Evolutionary conservation across 192 early-diverging fungal genomes (phyloP).

Genomic region (Linnemannia elongata): DNA sequence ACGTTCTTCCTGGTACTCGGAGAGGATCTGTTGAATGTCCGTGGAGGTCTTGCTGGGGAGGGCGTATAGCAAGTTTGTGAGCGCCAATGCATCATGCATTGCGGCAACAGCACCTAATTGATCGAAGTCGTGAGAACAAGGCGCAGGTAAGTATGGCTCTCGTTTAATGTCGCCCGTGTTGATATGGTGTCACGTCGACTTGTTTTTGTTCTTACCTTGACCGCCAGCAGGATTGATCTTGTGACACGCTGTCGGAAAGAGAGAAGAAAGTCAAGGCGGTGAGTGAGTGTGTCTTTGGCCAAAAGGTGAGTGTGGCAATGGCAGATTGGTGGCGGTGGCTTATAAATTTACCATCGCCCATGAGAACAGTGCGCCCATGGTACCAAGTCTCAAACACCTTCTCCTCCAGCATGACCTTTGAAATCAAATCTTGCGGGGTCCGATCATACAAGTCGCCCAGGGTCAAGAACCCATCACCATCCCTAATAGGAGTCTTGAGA

Average conservation of each 20-base stretch:
- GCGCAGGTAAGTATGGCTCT: no score
- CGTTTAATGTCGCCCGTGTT: not conserved
- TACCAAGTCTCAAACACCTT: slow-evolving; percentile 6
- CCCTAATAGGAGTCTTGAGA: not conserved
- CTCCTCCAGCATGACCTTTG: not conserved
- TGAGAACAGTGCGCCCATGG: not conserved
- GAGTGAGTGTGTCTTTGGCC: not conserved
- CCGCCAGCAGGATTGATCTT: not conserved
- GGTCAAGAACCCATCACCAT: not conserved
- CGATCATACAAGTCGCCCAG: not conserved
- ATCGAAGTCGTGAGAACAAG: no score
- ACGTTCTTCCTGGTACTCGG: not conserved
- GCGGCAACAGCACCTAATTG: not conserved
- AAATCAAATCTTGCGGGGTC: not conserved
- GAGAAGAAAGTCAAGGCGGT: not conserved
- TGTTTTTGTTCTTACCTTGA: not conserved
- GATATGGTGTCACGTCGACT: no score
- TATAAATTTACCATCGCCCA: not conserved
- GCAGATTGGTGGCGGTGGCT: no score
- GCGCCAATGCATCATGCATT: not conserved
- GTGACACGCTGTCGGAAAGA: not conserved
- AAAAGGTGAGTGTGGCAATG: no score
- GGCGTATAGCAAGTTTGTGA: not conserved
- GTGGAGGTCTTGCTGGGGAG: not conserved
- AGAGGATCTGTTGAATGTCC: not conserved